Conservation (phyloP, 2,329 filamentous ascomycete genomes). For the Corynespora cassiicola region DNA sequence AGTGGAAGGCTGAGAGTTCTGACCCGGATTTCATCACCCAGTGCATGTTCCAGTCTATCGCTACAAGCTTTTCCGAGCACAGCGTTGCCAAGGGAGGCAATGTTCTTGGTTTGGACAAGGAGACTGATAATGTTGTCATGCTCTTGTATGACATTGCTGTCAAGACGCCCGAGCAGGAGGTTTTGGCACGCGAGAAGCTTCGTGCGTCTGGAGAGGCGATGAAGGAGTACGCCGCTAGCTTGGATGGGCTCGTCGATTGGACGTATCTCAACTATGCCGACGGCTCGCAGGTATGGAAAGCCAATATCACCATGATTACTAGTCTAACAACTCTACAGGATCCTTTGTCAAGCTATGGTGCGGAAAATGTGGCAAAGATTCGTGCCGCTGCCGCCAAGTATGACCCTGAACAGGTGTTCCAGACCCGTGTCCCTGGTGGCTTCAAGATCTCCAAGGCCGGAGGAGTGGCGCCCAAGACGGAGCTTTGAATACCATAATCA, state of each 20-base stretch:
- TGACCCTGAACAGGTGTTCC: constrained; percentile 49
- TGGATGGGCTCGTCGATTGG: constrained; percentile 19
- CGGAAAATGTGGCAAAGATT: constrained; percentile 42
- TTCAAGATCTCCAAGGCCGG: constrained; percentile 49
- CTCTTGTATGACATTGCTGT: constrained; percentile 25
- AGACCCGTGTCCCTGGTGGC: constrained; percentile 48
- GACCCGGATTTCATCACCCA: constrained; percentile 29
- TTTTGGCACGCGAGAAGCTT: constrained; percentile 14
- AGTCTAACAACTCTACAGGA: constrained; percentile 49
- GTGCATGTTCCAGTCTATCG: constrained; percentile 30
- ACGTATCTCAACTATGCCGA: constrained; percentile 46
- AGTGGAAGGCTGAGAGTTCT: constrained; percentile 15
- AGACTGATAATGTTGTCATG: constrained; percentile 25
- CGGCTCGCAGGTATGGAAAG: constrained; percentile 28
- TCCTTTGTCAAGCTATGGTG: constrained; percentile 50
- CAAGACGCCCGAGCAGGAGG: constrained; percentile 19
- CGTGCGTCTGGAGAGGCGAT: constrained; percentile 17
- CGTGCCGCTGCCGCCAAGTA: constrained; percentile 41
- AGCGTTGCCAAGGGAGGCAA: constrained; percentile 30
- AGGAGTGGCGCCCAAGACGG: constrained; percentile 7
- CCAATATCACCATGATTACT: constrained; percentile 8
- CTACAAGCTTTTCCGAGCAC: constrained; percentile 22
- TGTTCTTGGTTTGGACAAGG: constrained; percentile 28
- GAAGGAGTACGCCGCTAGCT: constrained; percentile 14
- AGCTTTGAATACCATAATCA: no score